Conservation (phyloP, 345 rosid genomes). For the Lumnitzera racemosa region DNA sequence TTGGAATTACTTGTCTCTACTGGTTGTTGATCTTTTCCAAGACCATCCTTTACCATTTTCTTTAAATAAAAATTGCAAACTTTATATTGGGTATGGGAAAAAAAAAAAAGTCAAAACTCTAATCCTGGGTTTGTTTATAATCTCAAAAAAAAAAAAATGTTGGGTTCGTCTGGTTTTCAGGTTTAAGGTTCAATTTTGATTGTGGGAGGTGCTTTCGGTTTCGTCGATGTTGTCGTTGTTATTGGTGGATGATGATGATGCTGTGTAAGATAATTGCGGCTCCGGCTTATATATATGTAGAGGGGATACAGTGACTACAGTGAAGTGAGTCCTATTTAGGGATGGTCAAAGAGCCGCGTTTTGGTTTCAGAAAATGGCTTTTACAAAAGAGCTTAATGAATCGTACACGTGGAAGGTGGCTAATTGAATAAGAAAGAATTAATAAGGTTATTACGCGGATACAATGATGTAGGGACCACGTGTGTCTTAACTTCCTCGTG, state of each 20-base stretch:
- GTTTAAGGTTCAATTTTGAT: no score
- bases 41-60: not conserved
- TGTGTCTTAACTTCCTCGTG: slow-evolving; percentile 8
- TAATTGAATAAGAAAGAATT: not conserved
- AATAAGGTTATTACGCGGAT: not conserved
- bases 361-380: not conserved
- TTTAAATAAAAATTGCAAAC: no score
- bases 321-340: not conserved
- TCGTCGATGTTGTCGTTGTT: not conserved
- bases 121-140: no score
- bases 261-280: slow-evolving; percentile 3
- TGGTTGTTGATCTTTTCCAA: slow-evolving; percentile 4
- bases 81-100: not conserved
- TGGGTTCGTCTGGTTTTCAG: no score
- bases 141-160: no score
- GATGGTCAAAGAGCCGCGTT: slow-evolving; percentile 10
- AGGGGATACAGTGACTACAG: not conserved
- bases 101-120: no score
- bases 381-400: no score
- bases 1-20: slow-evolving; percentile 13
- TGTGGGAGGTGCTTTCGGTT: not conserved
- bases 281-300: not conserved
- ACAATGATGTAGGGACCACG: slow-evolving; percentile 1
- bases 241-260: not conserved
- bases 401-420: not conserved